Conservation (phyloP, 352 stramenopile genomes). For the Thraustochytrium striatum region DNA sequence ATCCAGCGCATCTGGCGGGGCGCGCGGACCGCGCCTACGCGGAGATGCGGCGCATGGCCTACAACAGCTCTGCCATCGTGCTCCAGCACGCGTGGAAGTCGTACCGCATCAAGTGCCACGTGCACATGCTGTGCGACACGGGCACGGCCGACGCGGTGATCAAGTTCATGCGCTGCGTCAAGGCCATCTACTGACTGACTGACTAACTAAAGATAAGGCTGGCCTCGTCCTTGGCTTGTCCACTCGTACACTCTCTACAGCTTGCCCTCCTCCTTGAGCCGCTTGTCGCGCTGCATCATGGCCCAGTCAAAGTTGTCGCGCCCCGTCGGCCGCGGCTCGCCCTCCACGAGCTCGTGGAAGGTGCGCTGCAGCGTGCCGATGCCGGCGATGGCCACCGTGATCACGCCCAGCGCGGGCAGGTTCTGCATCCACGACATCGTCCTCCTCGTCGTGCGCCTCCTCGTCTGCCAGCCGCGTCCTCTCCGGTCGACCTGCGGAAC, state of each 20-base stretch:
- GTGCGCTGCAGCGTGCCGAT: slow-evolving; percentile 4
- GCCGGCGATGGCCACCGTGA: slow-evolving; percentile 14
- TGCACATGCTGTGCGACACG: slow-evolving; percentile 15
- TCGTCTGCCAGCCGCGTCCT: too few species aligned
- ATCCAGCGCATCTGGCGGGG: too few species aligned
- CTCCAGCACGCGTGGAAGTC: slow-evolving; percentile 31
- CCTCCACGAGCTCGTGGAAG: slow-evolving; percentile 2
- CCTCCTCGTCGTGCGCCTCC: too few species aligned
- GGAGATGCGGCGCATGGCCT: slow-evolving; percentile 9
- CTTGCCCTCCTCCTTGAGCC: background rate
- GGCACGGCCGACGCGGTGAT: background rate
- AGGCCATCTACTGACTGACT: slow-evolving; percentile 5
- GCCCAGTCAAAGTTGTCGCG: slow-evolving; percentile 28
- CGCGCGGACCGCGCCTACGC: slow-evolving; percentile 12
- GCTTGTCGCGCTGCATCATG: slow-evolving; percentile 7
- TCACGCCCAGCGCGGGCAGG: slow-evolving; percentile 6
- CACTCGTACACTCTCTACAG: background rate
- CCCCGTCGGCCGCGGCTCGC: slow-evolving; percentile 4
- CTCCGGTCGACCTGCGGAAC: too few species aligned
- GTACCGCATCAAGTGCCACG: slow-evolving; percentile 17
- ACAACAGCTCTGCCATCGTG: background rate
- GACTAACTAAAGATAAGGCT: background rate
- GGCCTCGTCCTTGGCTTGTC: background rate
- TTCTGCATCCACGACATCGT: too few species aligned
- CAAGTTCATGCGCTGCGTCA: background rate